Base-by-base conservation (phyloP, 805 yeast species). In the Cyberlindnera americana region DNA sequence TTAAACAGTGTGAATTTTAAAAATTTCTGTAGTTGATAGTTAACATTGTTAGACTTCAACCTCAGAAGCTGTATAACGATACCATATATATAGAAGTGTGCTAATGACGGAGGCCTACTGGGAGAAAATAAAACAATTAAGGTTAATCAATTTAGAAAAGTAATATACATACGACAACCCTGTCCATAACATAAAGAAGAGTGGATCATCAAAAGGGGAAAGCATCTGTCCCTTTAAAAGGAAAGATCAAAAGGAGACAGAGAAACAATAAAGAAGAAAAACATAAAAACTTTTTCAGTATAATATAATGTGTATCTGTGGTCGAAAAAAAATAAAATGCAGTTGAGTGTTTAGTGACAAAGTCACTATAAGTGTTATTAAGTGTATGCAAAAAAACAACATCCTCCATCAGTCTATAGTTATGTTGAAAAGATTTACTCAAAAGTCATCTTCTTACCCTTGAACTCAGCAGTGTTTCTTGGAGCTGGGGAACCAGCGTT, bases 361-460 rank as follows among this genome's bases (percentile, higher is more conserved):
- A 25, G 27, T 25, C 27, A n/a, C 12, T 12, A 25, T 9, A n/a
- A 12, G 27, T 25, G 13, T 25, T 8, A n/a, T 8, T 8, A 28
- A 9, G 19, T 16, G 31, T 28, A 28, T 16, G 19, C 19, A 16
- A 12, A 9, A 28, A 28, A 21, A 21, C 31, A 28, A 28, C 31
- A 15, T 28, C 31, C 31, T 19, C 31, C 13, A 16, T 16, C 9
- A 28, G 23, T 25, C 8, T 8, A 22, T 9, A 22, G 12, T 12
- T 12, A 28, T 4, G 19, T n/a, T 22, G 33, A 29, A 15, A 33
- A 21, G 36, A 41, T 47, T 62, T 77, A 83, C 67, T 84, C 90
- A 57, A 84, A 84, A 47, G 91, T 83, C 67, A 78, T 84, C 72
- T 84, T 84, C 64, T 75, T 75, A 61, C 96, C 96, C 69, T 77